These are phyloP conservation scores for Lasiodiplodia sp. DNA, from an alignment of 2,329 filamentous ascomycete species.

Conservation along the genomic window DNA sequence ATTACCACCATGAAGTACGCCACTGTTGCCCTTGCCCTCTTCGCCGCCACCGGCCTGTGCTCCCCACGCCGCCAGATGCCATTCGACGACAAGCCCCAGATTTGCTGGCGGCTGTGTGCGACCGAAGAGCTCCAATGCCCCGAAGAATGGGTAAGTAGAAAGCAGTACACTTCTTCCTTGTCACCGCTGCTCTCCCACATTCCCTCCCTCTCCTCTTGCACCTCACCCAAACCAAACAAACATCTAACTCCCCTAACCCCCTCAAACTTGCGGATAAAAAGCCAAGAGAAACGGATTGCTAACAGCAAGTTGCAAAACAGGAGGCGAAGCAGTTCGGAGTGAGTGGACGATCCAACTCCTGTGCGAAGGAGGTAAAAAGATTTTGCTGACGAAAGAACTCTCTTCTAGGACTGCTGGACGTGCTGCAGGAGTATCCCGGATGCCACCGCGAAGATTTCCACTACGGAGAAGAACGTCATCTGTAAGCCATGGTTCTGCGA, in stretches of 20 bases:
- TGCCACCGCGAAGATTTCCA: neutral
- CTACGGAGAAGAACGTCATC: neutral
- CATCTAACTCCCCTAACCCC: too few species aligned
- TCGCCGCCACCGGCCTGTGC: constrained; percentile 7
- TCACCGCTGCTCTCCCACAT: too few species aligned
- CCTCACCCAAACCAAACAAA: too few species aligned
- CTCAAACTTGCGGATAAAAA: too few species aligned
- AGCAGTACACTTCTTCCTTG: too few species aligned
- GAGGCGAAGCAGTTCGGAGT: neutral
- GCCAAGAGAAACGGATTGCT: neutral
- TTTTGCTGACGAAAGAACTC: neutral
- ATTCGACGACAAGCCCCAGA: neutral
- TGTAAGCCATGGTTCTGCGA: neutral
- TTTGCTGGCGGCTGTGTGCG: neutral
- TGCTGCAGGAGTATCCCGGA: neutral
- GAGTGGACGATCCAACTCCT: neutral
- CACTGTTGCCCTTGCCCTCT: constrained; percentile 2
- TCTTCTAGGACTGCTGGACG: neutral
- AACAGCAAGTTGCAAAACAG: neutral
- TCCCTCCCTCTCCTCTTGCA: too few species aligned
- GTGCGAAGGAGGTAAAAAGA: too few species aligned
- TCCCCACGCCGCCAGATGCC: constrained; percentile 8
- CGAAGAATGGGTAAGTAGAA: neutral
- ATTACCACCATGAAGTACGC: constrained; percentile 7
- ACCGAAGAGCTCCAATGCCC: neutral